These are phyloP conservation scores for Aspergillus ruber DNA, from an alignment of 2,329 filamentous ascomycete genomes.

Conservation along the genomic window DNA sequence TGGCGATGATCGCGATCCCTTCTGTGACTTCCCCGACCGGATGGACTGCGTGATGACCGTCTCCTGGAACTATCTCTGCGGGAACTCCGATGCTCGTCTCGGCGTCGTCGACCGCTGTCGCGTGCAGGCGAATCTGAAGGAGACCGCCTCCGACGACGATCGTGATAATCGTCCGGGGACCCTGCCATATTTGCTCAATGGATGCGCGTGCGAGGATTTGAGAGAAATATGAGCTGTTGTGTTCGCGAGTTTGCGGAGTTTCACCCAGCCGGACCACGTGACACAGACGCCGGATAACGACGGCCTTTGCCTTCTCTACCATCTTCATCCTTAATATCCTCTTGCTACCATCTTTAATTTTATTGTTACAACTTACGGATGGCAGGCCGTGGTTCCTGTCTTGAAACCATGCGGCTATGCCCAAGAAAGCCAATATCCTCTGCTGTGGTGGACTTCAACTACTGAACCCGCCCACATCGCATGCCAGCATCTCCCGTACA, in stretches of 20 bases:
- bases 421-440: slow-evolving; percentile 41
- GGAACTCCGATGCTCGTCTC: slow-evolving; percentile 22
- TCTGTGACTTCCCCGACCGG: slow-evolving; percentile 12
- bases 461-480: slow-evolving; percentile 18
- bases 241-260: background rate
- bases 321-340: background rate
- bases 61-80: slow-evolving; percentile 18
- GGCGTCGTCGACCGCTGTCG: slow-evolving; percentile 17
- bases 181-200: background rate
- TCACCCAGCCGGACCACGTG: background rate
- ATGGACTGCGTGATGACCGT: slow-evolving; percentile 22
- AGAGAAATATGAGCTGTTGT: background rate
- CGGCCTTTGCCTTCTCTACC: background rate
- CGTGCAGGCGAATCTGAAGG: slow-evolving; percentile 15
- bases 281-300: background rate
- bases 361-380: background rate
- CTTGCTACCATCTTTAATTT: background rate
- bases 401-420: slow-evolving; percentile 37
- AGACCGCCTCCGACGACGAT: slow-evolving; percentile 17
- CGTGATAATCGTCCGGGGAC: slow-evolving; percentile 11
- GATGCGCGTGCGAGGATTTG: background rate
- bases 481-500: slow-evolving; percentile 14
- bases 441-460: slow-evolving; percentile 33
- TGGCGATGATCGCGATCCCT: slow-evolving; percentile 16
- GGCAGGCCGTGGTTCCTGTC: slow-evolving; percentile 10